phyloP scores from a whole-genome alignment of 2,329 filamentous ascomycete species.

The Pseudogymnoascus sp. region DNA sequence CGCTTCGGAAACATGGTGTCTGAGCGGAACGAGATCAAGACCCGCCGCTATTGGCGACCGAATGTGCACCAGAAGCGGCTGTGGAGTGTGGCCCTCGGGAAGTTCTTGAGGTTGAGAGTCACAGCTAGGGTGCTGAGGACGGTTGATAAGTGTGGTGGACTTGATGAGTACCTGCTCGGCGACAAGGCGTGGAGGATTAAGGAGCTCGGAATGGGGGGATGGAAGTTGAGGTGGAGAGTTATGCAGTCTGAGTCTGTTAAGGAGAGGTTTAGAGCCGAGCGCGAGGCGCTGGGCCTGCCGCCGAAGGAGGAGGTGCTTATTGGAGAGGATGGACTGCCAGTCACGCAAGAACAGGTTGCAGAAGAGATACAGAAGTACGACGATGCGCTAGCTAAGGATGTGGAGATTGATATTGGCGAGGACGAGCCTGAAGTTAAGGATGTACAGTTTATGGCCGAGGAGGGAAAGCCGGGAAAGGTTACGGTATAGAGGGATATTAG shows the following conservation, averaged over 20 bases:
- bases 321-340: constrained; percentile 33
- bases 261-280: constrained; percentile 58
- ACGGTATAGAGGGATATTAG: constrained; percentile 18
- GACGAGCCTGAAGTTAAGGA: constrained; percentile 37
- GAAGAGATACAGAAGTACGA: constrained; percentile 34
- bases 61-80: constrained; percentile 61
- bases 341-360: constrained; percentile 25
- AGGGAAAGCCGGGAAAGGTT: constrained; percentile 24
- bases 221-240: constrained; percentile 82
- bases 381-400: constrained; percentile 38
- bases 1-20: constrained; percentile 75
- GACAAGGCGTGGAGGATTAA: constrained; percentile 70
- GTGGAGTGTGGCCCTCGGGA: constrained; percentile 55
- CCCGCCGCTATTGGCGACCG: constrained; percentile 65
- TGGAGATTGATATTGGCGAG: constrained; percentile 34
- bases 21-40: constrained; percentile 61
- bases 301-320: constrained; percentile 36
- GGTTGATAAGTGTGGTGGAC: constrained; percentile 77
- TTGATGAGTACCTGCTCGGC: constrained; percentile 87
- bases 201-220: constrained; percentile 83
- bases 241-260: constrained; percentile 71
- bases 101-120: constrained; percentile 60
- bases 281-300: constrained; percentile 58
- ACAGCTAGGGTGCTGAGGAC: constrained; percentile 64
- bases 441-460: constrained; percentile 33